phyloP scores from a whole-genome alignment of 345 rosid genomes.

The Linum trigynum region DNA sequence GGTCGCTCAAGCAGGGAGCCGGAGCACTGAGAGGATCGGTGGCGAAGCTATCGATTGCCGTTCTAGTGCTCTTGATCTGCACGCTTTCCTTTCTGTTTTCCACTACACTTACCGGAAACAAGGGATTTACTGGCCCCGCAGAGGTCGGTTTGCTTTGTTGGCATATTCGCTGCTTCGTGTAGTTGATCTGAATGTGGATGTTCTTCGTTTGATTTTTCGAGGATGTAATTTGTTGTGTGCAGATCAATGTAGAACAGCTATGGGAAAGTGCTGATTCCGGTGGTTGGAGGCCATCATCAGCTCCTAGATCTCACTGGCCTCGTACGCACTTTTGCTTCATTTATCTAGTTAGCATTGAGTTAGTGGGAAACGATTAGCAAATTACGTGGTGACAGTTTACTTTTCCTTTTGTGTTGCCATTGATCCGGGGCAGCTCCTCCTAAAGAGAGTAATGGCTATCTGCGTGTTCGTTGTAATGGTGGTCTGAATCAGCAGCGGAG shows the following conservation, averaged over 20 bases:
- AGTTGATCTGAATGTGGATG: not conserved
- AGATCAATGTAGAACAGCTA: constrained; percentile 69
- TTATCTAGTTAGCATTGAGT: not conserved
- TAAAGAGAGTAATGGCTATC: constrained; percentile 68
- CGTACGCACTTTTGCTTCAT: constrained; percentile 34
- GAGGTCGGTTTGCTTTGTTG: constrained; percentile 29
- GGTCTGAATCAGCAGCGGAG: constrained; percentile 97
- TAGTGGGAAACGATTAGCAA: not conserved
- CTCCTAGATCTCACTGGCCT: constrained; percentile 92
- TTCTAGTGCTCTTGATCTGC: constrained; percentile 62
- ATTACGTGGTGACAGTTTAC: not conserved
- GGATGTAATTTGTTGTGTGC: constrained; percentile 2
- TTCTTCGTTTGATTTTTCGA: not conserved
- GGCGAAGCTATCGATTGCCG: constrained; percentile 53
- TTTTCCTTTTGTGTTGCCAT: constrained; percentile 2
- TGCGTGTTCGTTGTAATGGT: constrained; percentile 97
- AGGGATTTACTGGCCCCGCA: constrained; percentile 35
- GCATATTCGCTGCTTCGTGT: not conserved
- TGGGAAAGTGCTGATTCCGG: constrained; percentile 86
- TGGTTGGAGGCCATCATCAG: constrained; percentile 95
- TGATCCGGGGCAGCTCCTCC: constrained; percentile 67
- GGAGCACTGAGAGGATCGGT: constrained; percentile 46
- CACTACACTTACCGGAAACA: constrained; percentile 30
- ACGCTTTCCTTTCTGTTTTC: constrained; percentile 59
- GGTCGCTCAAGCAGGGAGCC: constrained; percentile 57